Evolutionary conservation across 1,139 yeast species (phyloP).

Genomic region (Schwanniomyces etchellsii): DNA sequence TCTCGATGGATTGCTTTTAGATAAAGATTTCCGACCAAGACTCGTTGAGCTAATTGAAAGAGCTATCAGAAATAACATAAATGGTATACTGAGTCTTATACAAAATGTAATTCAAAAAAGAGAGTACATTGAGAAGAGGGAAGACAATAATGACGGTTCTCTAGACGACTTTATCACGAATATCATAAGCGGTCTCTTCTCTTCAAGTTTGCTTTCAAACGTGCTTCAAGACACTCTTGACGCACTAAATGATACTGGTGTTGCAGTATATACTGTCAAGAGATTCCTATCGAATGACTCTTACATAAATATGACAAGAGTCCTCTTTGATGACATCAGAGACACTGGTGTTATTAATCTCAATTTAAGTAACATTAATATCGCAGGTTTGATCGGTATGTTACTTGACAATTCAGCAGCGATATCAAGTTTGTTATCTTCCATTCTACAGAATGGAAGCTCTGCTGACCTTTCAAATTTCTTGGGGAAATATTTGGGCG

Average conservation of each 20-base stretch:
- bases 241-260: constrained; percentile 40
- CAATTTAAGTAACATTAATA: constrained; percentile 17
- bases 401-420: constrained; percentile 22
- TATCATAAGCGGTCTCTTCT: constrained; percentile 10
- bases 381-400: constrained; percentile 19
- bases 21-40: constrained; percentile 28
- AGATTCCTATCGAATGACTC: constrained; percentile 29
- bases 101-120: constrained; percentile 16
- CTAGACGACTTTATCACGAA: constrained; percentile 26
- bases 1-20: constrained; percentile 33
- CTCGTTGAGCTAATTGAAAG: constrained; percentile 31
- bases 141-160: constrained; percentile 14
- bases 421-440: constrained; percentile 11
- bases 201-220: constrained; percentile 25
- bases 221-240: constrained; percentile 22
- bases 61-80: constrained; percentile 26
- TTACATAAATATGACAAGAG: constrained; percentile 34
- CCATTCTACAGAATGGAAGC: constrained; percentile 2
- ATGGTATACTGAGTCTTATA: constrained; percentile 16
- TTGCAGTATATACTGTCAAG: constrained; percentile 35
- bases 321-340: constrained; percentile 20
- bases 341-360: constrained; percentile 22
- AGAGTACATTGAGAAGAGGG: constrained; percentile 17
- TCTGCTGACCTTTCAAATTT: constrained; percentile 7
- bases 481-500: constrained; percentile 27